Percentiles rank a stretch among this genome's conserved stretches.
phyloP scores from a whole-genome alignment of 1,139 yeast species.

The Geotrichum phurueaensis region DNA sequence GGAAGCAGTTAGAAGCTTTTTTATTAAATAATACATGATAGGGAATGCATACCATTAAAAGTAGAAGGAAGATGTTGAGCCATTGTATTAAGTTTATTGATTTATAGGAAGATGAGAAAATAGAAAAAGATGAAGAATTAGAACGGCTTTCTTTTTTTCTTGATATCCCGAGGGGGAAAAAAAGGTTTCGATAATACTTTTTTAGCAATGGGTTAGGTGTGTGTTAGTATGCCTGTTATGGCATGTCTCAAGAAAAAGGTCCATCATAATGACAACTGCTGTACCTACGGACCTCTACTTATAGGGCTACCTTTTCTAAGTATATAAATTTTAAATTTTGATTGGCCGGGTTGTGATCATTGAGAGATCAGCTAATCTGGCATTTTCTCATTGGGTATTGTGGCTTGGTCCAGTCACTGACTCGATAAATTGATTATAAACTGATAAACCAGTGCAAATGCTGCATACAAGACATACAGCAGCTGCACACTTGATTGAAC shows the following conservation, averaged over 20 bases:
- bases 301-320: neutral
- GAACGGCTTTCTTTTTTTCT: neutral
- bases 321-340: no score
- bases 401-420: no score
- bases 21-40: neutral
- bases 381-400: no score
- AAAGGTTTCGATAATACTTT: neutral
- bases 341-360: neutral
- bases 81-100: conserved; percentile 2
- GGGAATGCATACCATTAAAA: conserved; percentile 10
- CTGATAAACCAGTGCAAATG: no score
- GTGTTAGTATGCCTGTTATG: neutral
- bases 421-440: no score
- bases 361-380: no score
- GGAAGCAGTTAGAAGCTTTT: conserved; percentile 6
- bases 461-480: no score
- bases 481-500: no score
- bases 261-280: neutral
- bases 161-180: neutral
- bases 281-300: neutral
- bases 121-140: neutral
- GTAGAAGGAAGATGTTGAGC: conserved; percentile 12
- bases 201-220: neutral
- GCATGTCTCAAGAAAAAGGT: neutral
- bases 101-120: neutral